A percentile compares a stretch with the other conserved stretches of the same genome.
phyloP scores from a whole-genome alignment of 176 grass and related monocot species.

The Hsuehochloa calcarea region DNA sequence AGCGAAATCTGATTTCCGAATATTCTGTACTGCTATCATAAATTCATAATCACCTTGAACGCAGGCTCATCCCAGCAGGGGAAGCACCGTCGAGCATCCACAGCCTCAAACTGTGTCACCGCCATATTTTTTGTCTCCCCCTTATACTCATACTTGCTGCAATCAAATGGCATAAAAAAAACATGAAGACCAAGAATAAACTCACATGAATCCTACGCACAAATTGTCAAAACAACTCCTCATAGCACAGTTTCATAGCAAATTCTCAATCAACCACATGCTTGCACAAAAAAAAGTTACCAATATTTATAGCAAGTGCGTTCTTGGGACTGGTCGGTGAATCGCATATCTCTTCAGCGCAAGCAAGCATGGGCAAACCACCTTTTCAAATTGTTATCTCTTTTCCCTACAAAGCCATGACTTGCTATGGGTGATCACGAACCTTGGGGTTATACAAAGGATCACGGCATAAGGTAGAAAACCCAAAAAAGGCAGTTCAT shows the following conservation, averaged over 20 bases:
- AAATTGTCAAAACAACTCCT: background rate
- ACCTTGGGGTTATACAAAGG: background rate
- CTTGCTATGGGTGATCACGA: background rate
- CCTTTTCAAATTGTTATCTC: background rate
- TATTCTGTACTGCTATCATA: background rate
- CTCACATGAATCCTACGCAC: background rate
- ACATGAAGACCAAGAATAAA: background rate
- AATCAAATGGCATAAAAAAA: slow-evolving; percentile 3
- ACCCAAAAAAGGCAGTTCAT: background rate
- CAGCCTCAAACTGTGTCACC: slow-evolving; percentile 79
- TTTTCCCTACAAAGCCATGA: background rate
- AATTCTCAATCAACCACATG: background rate
- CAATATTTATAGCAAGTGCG: background rate
- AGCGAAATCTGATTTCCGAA: background rate
- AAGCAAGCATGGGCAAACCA: background rate
- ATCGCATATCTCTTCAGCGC: background rate
- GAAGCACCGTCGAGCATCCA: slow-evolving; percentile 79
- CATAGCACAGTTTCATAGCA: background rate
- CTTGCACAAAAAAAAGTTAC: background rate
- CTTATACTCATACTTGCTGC: slow-evolving; percentile 59
- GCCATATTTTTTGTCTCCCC: slow-evolving; percentile 68
- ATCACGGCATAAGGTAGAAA: background rate
- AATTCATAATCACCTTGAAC: slow-evolving; percentile 78
- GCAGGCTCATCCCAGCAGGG: slow-evolving; percentile 90
- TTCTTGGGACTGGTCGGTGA: background rate